phyloP scores from a whole-genome alignment of 208 protist genomes.

The Acanthamoeba culbertsoni region DNA sequence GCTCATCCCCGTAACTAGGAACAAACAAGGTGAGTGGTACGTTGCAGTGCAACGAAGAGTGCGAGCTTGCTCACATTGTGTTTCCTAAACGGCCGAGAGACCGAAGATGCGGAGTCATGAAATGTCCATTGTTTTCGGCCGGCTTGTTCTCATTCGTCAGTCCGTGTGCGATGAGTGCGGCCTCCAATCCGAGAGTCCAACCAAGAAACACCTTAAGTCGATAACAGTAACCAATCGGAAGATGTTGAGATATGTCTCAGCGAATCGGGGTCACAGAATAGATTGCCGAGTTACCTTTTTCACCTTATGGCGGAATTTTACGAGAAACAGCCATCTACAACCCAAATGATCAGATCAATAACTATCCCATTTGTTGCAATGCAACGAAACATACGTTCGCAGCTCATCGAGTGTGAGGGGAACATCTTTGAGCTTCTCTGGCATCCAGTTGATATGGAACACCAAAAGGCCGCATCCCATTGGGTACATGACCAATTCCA shows the following conservation, averaged over 20 bases:
- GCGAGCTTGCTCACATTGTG: neutral
- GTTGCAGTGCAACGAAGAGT: neutral
- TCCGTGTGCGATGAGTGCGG: neutral
- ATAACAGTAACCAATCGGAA: neutral
- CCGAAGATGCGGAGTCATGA: neutral
- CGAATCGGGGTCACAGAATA: neutral
- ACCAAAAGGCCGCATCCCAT: neutral
- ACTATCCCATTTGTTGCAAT: neutral
- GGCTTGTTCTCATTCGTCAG: neutral
- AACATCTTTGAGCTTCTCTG: conserved; percentile 5
- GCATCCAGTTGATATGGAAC: conserved; percentile 49
- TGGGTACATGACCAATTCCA: conserved; percentile 31
- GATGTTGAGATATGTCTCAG: neutral
- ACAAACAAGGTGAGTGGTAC: neutral
- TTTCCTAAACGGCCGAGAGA: neutral
- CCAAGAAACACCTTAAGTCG: neutral
- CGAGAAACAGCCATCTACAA: conserved; percentile 9
- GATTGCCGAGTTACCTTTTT: neutral
- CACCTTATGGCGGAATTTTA: conserved; percentile 40
- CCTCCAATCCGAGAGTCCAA: conserved; percentile 30
- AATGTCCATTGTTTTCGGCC: neutral
- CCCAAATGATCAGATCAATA: neutral
- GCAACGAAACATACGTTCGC: neutral
- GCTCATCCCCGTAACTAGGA: conserved; percentile 37
- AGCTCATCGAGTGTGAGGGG: conserved; percentile 36